Conservation (phyloP, 495 filamentous ascomycete genomes). For the Lasiosphaeria miniovina region DNA sequence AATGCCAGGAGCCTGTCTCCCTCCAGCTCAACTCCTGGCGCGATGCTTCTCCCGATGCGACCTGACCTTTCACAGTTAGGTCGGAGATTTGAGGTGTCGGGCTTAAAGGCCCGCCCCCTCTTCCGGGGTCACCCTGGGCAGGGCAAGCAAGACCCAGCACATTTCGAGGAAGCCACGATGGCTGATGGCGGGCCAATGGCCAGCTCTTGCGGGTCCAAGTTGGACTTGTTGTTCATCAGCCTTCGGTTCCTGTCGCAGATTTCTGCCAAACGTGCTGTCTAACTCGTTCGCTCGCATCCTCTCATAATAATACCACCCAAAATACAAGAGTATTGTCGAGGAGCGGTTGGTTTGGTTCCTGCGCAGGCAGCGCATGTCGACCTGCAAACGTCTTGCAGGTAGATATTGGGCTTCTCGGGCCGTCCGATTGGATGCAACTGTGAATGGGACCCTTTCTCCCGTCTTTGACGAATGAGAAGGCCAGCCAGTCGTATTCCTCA, state of each 20-base stretch:
- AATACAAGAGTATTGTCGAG: no score
- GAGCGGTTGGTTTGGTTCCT: no score
- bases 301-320: no score
- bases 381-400: neutral
- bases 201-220: no score
- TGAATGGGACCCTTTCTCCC: neutral
- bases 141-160: neutral
- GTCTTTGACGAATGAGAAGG: neutral
- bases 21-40: neutral
- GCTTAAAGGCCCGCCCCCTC: neutral
- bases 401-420: neutral
- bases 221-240: no score
- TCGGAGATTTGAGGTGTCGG: constrained; percentile 1
- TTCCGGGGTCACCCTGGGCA: neutral
- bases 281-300: no score
- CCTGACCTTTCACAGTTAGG: neutral
- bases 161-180: neutral
- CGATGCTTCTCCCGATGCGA: neutral
- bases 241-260: no score
- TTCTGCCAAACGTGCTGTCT: no score
- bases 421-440: constrained; percentile 1
- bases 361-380: no score
- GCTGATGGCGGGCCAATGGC: neutral
- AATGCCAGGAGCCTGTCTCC: neutral
- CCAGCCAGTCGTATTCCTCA: neutral